These are phyloP conservation scores for Zygosaccharomyces pseudorouxii DNA, from an alignment of 805 yeast species.

Conservation along the genomic window DNA sequence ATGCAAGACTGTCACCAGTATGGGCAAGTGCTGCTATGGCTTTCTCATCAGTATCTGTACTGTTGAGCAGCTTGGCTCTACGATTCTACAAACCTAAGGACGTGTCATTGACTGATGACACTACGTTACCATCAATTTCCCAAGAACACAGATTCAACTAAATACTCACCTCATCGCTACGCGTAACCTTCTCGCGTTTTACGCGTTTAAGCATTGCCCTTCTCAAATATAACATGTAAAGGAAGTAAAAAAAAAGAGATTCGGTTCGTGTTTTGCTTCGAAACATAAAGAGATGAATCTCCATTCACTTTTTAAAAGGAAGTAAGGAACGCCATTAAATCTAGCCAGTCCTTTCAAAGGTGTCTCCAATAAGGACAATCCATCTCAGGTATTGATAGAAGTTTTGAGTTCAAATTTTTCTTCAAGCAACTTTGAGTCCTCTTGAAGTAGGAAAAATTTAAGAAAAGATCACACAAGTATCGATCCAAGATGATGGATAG, in stretches of 20 bases:
- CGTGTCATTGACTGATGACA: not conserved
- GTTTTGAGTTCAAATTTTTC: not conserved
- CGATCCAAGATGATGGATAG: conserved; percentile 10
- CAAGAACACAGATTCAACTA: conserved; percentile 2
- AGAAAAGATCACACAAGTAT: not conserved
- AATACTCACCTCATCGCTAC: not conserved
- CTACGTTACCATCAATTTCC: not conserved
- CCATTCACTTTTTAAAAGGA: conserved; percentile 2
- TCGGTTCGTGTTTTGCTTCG: conserved; percentile 5
- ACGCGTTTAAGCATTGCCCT: not conserved
- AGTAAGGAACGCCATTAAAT: not conserved
- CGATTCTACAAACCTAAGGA: conserved; percentile 41
- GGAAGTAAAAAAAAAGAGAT: not conserved
- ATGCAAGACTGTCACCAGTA: conserved; percentile 53
- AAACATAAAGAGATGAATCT: conserved; percentile 3
- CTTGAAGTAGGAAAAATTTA: not conserved
- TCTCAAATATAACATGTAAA: not conserved
- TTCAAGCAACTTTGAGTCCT: not conserved
- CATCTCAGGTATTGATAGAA: not conserved
- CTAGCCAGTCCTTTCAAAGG: not conserved
- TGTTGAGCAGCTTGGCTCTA: conserved; percentile 51
- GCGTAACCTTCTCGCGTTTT: not conserved
- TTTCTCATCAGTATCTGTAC: conserved; percentile 52
- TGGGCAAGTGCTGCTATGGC: conserved; percentile 72
- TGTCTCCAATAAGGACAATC: not conserved